phyloP scores from a whole-genome alignment of 2,329 filamentous ascomycete species.

The Polytolypa hystricis region DNA sequence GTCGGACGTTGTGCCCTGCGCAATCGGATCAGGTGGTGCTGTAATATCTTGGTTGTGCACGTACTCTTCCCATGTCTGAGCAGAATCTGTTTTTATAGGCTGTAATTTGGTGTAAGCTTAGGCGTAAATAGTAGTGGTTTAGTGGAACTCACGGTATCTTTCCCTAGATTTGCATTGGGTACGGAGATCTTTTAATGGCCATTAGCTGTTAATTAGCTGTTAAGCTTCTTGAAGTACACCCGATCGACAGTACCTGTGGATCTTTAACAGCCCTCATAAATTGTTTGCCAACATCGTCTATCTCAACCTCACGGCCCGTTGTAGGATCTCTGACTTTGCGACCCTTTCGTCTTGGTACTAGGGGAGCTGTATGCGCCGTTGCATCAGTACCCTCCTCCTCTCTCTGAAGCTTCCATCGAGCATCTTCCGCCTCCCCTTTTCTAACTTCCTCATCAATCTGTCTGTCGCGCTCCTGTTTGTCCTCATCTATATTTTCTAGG shows the following conservation, averaged over 20 bases:
- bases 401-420: slow-evolving; percentile 19
- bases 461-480: slow-evolving; percentile 66
- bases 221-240: neutral
- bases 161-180: slow-evolving; percentile 79
- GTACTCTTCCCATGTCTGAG: slow-evolving; percentile 68
- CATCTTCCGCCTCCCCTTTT: slow-evolving; percentile 24
- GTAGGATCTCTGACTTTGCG: slow-evolving; percentile 73
- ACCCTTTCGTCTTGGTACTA: slow-evolving; percentile 34
- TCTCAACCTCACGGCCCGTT: slow-evolving; percentile 74
- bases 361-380: slow-evolving; percentile 37
- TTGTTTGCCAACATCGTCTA: slow-evolving; percentile 66
- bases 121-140: slow-evolving; percentile 4
- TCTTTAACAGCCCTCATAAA: slow-evolving; percentile 61
- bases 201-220: slow-evolving; percentile 5
- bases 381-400: slow-evolving; percentile 33
- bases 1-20: slow-evolving; percentile 73
- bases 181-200: slow-evolving; percentile 53
- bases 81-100: slow-evolving; percentile 57
- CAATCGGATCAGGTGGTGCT: slow-evolving; percentile 77
- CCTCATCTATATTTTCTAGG: slow-evolving; percentile 62
- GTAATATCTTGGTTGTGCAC: slow-evolving; percentile 78
- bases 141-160: slow-evolving; percentile 45
- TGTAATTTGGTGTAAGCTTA: slow-evolving; percentile 15
- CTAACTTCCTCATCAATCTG: slow-evolving; percentile 52
- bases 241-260: slow-evolving; percentile 46